Evolutionary conservation across 495 filamentous ascomycete species (phyloP), one percentile per base, ranked within the genome.

Genomic region (Mytilinidion resinicola): DNA sequence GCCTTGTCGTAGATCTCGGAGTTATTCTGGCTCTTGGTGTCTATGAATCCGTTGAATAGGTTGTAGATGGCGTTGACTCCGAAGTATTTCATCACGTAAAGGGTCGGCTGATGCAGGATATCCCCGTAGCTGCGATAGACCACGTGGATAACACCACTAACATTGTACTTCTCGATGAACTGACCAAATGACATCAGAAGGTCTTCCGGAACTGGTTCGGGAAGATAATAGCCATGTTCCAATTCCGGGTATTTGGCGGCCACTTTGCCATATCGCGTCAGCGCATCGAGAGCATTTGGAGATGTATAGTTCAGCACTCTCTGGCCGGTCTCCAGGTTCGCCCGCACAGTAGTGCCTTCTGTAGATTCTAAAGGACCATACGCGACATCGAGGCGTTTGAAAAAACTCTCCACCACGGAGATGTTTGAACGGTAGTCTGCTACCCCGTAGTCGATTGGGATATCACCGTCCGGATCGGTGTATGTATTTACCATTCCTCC

Each of bases 401-500:
- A 73, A 51, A 67, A 81, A 47, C 73, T 62, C 1, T 55, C 66
- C 10, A 74, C 72, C 36, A 74, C 37, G 0, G 53, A 20, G 17
- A 67, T 59, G 63, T 80, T 73, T 30, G 25, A 30, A 19, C 72
- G 57, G 59, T 69, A 78, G 15, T 70, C 53, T 6, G 67, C 56
- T 0, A 81, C 73, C 33, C 78, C 78, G 55, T 74, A 74, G 62
- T 82, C 75, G 53, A 80, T 69, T 3, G 73, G 67, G 0, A 48
- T 62, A 5, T 65, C 64, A 10, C 74, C 74, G 8, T n/a, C 55
- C 4, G 77, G 73, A 59, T 79, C 77, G 49, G 62, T 60, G 66
- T 75, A 77, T 21, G 75, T 76, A 36, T 72, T 59, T 8, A 68
- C 66, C 51, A 77, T 72, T 19, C 79, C 78, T 12, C 79, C 79